Evolutionary conservation across 768 basidiomycete genomes (phyloP).

Genomic region (Boletus rex-veris): DNA sequence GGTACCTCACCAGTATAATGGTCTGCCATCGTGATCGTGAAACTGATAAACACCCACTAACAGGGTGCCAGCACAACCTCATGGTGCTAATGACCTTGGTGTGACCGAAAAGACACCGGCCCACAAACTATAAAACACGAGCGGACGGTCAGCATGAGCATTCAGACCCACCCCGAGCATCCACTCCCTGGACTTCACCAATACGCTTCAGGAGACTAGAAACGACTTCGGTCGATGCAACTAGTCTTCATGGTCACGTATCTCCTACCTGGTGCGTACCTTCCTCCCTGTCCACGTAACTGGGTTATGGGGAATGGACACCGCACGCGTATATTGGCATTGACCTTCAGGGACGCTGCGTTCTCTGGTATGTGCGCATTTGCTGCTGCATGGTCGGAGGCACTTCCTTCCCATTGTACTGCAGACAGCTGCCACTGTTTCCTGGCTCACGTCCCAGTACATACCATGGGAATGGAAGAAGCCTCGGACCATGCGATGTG

Average conservation of each 20-base stretch:
- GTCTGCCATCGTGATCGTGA: slow-evolving; percentile 27
- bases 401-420: slow-evolving; percentile 38
- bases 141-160: slow-evolving; percentile 14
- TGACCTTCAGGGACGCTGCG: slow-evolving; percentile 15
- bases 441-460: slow-evolving; percentile 34
- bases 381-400: slow-evolving; percentile 35
- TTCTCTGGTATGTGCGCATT: slow-evolving; percentile 17
- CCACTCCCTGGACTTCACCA: slow-evolving; percentile 6
- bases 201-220: not conserved
- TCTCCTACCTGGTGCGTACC: slow-evolving; percentile 16
- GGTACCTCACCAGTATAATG: slow-evolving; percentile 22
- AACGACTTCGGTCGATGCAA: not conserved
- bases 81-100: slow-evolving; percentile 13
- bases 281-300: slow-evolving; percentile 1
- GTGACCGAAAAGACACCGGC: slow-evolving; percentile 10
- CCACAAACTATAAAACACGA: slow-evolving; percentile 26
- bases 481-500: slow-evolving; percentile 37
- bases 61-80: slow-evolving; percentile 20
- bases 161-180: slow-evolving; percentile 3
- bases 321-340: not conserved
- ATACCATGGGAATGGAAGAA: slow-evolving; percentile 61
- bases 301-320: slow-evolving; percentile 18
- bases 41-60: slow-evolving; percentile 21
- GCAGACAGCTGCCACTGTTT: slow-evolving; percentile 29
- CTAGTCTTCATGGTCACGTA: not conserved